Conservation (phyloP, 169 alveolate species). For the Eimeria acervulina region DNA sequence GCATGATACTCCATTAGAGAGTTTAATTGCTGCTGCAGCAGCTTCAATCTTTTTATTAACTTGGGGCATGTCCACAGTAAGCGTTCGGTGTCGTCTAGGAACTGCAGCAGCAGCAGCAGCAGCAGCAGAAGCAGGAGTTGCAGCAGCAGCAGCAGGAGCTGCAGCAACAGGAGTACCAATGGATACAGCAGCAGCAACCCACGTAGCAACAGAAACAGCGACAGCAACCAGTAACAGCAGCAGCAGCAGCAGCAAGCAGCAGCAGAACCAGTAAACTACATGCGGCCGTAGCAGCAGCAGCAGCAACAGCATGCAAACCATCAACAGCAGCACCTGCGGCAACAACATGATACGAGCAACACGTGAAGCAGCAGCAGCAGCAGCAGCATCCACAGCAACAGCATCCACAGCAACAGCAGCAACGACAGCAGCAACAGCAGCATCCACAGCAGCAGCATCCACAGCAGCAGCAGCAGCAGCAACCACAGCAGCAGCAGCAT, state of each 20-base stretch:
- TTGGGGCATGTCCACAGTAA: conserved; percentile 9
- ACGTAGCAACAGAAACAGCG: background rate
- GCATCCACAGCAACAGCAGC: too few relatives aligned
- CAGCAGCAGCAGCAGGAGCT: too few relatives aligned
- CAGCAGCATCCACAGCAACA: too few relatives aligned
- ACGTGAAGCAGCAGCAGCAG: background rate
- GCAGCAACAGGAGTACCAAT: too few relatives aligned
- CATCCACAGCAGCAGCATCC: too few relatives aligned
- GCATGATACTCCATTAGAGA: conserved; percentile 37
- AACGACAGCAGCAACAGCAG: too few relatives aligned
- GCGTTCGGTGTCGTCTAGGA: conserved; percentile 27
- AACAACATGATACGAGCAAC: background rate
- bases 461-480: too few relatives aligned
- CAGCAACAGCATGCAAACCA: background rate
- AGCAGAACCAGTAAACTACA: background rate
- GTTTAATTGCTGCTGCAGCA: conserved; percentile 29
- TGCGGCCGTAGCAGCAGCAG: conserved; percentile 9
- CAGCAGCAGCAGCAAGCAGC: background rate
- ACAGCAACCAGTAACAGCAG: conserved; percentile 5
- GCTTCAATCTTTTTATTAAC: background rate
- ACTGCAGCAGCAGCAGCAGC: conserved; percentile 39
- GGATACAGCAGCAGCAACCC: background rate
- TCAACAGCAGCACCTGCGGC: conserved; percentile 12
- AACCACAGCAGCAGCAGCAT: too few relatives aligned
- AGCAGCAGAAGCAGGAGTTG: too few relatives aligned